A percentile compares a stretch with the other conserved stretches of the same genome.
Conservation (phyloP, 345 rosid genomes). For the Gossypium arboreum region DNA sequence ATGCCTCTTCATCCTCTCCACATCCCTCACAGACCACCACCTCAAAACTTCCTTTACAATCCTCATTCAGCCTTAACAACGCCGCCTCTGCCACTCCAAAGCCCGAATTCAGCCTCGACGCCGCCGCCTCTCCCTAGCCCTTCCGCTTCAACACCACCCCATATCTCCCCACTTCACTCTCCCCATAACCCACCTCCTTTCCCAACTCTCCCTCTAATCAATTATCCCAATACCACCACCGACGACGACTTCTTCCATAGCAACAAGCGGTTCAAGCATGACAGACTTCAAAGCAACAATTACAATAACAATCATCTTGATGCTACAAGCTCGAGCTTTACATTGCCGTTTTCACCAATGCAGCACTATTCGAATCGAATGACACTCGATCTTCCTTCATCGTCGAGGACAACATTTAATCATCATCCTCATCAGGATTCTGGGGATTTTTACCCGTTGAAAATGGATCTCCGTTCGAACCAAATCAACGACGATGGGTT, state of each 20-base stretch:
- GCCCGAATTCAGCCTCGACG: background rate
- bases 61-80: background rate
- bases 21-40: background rate
- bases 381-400: slow-evolving; percentile 13
- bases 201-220: slow-evolving; percentile 39
- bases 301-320: slow-evolving; percentile 2
- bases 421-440: slow-evolving; percentile 25
- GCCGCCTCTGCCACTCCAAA: background rate
- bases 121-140: background rate
- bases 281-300: no score
- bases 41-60: background rate
- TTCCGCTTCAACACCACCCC: slow-evolving; percentile 21
- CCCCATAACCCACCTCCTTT: slow-evolving; percentile 27
- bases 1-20: slow-evolving; percentile 3
- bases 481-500: slow-evolving; percentile 35
- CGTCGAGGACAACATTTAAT: slow-evolving; percentile 5
- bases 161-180: slow-evolving; percentile 28
- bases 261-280: background rate
- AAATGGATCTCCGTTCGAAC: slow-evolving; percentile 74
- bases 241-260: no score
- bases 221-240: no score
- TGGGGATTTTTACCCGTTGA: slow-evolving; percentile 26
- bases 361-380: slow-evolving; percentile 14
- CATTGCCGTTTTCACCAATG: slow-evolving; percentile 14
- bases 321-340: slow-evolving; percentile 23